Evolutionary conservation across 371 early-diverging fungal genomes (phyloP).

Genomic region (Entomophthora muscae): DNA sequence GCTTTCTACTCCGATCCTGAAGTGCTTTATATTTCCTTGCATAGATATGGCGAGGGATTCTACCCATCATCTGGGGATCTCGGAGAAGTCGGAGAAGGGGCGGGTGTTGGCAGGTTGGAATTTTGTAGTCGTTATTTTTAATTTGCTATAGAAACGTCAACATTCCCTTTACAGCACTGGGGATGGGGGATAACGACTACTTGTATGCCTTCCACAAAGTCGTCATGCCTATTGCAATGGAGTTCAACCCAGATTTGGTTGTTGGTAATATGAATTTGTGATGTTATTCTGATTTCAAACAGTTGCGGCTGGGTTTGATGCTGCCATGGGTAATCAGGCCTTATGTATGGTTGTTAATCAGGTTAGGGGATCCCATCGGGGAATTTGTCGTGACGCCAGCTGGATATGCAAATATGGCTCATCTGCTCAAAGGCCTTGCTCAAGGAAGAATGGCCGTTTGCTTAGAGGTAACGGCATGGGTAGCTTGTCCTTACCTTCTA

Average conservation of each 20-base stretch:
- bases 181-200: slow-evolving; percentile 76
- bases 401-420: slow-evolving; percentile 75
- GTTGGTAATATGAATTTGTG: slow-evolving; percentile 29
- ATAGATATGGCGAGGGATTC: slow-evolving; percentile 61
- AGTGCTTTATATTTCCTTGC: slow-evolving; percentile 70
- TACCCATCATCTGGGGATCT: slow-evolving; percentile 48
- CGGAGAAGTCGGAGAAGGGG: slow-evolving; percentile 33
- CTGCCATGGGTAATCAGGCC: slow-evolving; percentile 30
- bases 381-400: slow-evolving; percentile 62
- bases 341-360: background rate
- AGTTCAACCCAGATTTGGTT: slow-evolving; percentile 69
- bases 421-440: slow-evolving; percentile 47
- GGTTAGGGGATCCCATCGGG: slow-evolving; percentile 61
- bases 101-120: slow-evolving; percentile 33
- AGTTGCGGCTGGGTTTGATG: slow-evolving; percentile 86
- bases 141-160: slow-evolving; percentile 48
- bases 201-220: slow-evolving; percentile 56
- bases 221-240: slow-evolving; percentile 61
- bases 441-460: slow-evolving; percentile 55
- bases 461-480: slow-evolving; percentile 27
- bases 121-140: background rate
- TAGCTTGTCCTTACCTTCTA: slow-evolving; percentile 6
- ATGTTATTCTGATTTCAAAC: background rate
- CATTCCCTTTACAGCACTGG: slow-evolving; percentile 64
- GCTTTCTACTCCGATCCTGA: slow-evolving; percentile 53